These are phyloP conservation scores for Nicotiana noctiflora DNA, from an alignment of 257 asterid genomes.

Conservation along the genomic window DNA sequence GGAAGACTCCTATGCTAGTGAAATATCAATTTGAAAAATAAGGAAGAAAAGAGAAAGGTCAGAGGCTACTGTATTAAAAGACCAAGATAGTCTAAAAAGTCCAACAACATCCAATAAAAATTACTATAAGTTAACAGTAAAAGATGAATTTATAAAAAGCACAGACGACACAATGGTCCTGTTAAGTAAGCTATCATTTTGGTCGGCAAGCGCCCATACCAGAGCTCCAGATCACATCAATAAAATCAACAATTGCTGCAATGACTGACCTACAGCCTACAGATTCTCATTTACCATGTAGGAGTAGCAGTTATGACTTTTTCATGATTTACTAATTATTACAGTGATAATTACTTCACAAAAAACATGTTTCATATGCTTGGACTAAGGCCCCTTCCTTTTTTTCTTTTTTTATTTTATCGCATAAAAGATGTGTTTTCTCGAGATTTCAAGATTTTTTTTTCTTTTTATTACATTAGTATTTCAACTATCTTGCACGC, in stretches of 20 bases:
- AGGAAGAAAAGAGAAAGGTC: neutral
- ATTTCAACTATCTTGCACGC: too few relatives aligned
- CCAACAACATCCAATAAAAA: neutral
- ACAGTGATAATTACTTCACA: neutral
- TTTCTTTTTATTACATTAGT: too few relatives aligned
- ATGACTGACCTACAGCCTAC: neutral
- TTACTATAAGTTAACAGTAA: neutral
- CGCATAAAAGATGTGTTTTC: too few relatives aligned
- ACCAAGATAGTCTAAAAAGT: neutral
- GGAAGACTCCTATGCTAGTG: neutral
- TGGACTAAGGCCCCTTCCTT: neutral
- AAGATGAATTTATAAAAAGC: neutral
- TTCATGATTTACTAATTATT: neutral
- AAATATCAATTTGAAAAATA: neutral
- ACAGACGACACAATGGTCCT: neutral
- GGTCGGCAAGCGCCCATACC: neutral
- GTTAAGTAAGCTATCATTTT: neutral
- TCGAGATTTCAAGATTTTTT: too few relatives aligned
- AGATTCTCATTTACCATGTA: neutral
- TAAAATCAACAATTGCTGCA: neutral
- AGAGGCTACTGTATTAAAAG: neutral
- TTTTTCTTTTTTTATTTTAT: too few relatives aligned
- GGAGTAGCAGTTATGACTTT: neutral
- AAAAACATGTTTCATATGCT: neutral
- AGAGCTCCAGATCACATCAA: neutral